These are phyloP conservation scores for Pilasporangium apinafurcum DNA, from an alignment of 352 stramenopile genomes.

Conservation along the genomic window DNA sequence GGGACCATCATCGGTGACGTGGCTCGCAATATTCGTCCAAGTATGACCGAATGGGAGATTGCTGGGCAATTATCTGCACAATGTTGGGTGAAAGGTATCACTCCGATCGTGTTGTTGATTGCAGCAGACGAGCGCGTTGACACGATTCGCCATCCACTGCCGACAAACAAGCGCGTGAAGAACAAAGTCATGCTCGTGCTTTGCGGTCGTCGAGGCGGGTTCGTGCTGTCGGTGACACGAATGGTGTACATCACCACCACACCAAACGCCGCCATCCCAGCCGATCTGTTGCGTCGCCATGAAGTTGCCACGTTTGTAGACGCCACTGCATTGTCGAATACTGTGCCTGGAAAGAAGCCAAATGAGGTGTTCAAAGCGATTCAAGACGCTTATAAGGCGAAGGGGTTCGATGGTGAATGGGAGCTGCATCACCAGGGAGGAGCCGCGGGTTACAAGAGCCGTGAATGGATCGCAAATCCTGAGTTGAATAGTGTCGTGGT, in stretches of 20 bases:
- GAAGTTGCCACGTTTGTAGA: slow-evolving; percentile 70
- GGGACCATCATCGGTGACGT: slow-evolving; percentile 57
- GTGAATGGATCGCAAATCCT: slow-evolving; percentile 66
- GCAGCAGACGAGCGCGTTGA: slow-evolving; percentile 64
- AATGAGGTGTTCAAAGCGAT: slow-evolving; percentile 45
- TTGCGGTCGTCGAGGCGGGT: slow-evolving; percentile 51
- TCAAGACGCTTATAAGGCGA: slow-evolving; percentile 45
- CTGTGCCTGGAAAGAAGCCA: slow-evolving; percentile 19
- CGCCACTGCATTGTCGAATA: slow-evolving; percentile 40
- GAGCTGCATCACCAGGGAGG: slow-evolving; percentile 64
- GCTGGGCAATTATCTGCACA: slow-evolving; percentile 25
- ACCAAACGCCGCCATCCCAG: slow-evolving; percentile 11
- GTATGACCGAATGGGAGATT: slow-evolving; percentile 54
- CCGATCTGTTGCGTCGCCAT: slow-evolving; percentile 45
- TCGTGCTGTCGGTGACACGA: slow-evolving; percentile 60
- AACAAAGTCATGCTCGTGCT: slow-evolving; percentile 77
- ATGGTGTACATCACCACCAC: slow-evolving; percentile 57
- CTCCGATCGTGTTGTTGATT: slow-evolving; percentile 50
- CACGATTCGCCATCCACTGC: slow-evolving; percentile 56
- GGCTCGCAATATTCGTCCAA: slow-evolving; percentile 25
- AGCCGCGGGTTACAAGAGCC: slow-evolving; percentile 57
- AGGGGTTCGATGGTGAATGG: slow-evolving; percentile 56
- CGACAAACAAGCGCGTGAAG: slow-evolving; percentile 60
- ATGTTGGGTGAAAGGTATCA: slow-evolving; percentile 38
- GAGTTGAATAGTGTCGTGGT: slow-evolving; percentile 19